Evolutionary conservation across 2,329 filamentous ascomycete genomes (phyloP).

Genomic region (Davidsoniella neocaledoniae): DNA sequence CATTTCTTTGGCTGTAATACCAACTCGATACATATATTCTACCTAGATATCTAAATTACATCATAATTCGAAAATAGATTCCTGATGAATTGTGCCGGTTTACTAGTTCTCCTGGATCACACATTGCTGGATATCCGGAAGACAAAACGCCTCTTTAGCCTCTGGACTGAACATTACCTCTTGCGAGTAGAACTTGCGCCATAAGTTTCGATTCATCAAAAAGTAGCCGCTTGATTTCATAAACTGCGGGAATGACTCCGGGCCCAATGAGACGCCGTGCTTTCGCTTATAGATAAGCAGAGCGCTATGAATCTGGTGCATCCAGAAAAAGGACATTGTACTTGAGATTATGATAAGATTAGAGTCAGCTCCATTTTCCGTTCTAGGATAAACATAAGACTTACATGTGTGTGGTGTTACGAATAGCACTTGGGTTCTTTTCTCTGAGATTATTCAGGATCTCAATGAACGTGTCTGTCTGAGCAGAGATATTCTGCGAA

Average conservation of each 20-base stretch:
- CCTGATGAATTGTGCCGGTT: no score
- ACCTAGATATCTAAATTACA: no score
- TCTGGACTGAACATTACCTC: background rate
- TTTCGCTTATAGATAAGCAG: background rate
- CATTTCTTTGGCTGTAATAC: no score
- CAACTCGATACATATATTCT: no score
- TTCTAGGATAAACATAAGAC: background rate
- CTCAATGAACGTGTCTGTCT: background rate
- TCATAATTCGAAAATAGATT: no score
- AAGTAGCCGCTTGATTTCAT: background rate
- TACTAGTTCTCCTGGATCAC: no score
- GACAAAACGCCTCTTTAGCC: background rate
- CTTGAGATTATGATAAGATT: background rate
- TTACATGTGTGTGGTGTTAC: constrained; percentile 4
- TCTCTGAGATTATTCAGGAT: background rate
- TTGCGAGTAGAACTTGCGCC: background rate
- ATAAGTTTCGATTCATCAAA: background rate
- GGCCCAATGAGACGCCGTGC: background rate
- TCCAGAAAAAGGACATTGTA: constrained; percentile 7
- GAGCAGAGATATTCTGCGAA: background rate
- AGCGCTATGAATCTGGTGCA: background rate
- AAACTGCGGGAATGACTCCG: background rate
- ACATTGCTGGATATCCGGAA: background rate
- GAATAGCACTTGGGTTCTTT: background rate
- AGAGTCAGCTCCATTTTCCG: no score